phyloP scores from a whole-genome alignment of 2,329 filamentous ascomycete species.

The Aspergillus eucalypticola region DNA sequence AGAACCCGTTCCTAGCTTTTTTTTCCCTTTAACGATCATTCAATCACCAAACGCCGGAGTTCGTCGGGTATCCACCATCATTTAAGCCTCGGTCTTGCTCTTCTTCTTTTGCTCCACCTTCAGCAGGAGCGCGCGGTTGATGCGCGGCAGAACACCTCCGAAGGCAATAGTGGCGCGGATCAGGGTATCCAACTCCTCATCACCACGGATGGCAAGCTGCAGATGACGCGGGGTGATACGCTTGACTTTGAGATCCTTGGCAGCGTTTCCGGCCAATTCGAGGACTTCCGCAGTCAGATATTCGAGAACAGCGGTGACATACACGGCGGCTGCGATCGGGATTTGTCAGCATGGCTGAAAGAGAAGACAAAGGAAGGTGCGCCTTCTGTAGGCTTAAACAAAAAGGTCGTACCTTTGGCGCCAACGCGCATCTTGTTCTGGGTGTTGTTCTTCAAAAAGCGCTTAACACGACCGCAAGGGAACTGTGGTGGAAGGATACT shows the following conservation, averaged over 20 bases:
- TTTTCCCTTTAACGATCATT: slow-evolving; percentile 26
- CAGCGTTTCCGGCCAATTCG: slow-evolving; percentile 95
- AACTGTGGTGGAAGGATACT: slow-evolving; percentile 61
- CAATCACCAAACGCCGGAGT: slow-evolving; percentile 26
- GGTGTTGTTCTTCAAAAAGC: slow-evolving; percentile 98
- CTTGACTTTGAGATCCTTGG: slow-evolving; percentile 99
- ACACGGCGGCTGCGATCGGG: slow-evolving; percentile 71
- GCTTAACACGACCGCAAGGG: slow-evolving; percentile 99
- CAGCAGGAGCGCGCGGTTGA: slow-evolving; percentile 93
- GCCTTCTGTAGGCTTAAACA: background rate
- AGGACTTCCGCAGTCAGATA: slow-evolving; percentile 98
- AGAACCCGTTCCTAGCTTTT: slow-evolving; percentile 17
- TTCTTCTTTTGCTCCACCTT: slow-evolving; percentile 99
- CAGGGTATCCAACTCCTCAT: slow-evolving; percentile 96
- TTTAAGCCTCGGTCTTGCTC: slow-evolving; percentile 55
- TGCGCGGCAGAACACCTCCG: slow-evolving; percentile 96
- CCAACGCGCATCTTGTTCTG: slow-evolving; percentile 99
- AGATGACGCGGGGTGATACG: slow-evolving; percentile 97
- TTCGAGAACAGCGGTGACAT: slow-evolving; percentile 96
- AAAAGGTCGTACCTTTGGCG: slow-evolving; percentile 67
- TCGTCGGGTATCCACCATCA: slow-evolving; percentile 25
- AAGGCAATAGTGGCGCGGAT: slow-evolving; percentile 98
- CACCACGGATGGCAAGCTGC: slow-evolving; percentile 95
- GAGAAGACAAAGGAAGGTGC: background rate
- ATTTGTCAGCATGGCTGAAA: slow-evolving; percentile 17